Base-by-base conservation (phyloP, 257 asterid species). In the Nicotiana undulata region DNA sequence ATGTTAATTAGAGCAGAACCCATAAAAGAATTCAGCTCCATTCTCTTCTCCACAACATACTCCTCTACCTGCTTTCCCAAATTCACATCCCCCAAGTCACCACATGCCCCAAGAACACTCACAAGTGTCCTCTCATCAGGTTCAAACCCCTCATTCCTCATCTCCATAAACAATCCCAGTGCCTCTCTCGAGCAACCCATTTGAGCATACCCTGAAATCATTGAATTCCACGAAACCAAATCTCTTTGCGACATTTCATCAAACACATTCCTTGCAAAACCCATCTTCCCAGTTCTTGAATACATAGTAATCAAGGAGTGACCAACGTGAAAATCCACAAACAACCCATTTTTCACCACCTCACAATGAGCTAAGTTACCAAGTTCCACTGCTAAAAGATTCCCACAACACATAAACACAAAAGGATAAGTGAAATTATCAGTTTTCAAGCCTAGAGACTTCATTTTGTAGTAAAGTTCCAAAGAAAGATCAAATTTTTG, bases 391-490 rank as follows among this genome's bases (percentile, higher is more conserved):
- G 87, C 91, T n/a, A 34, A 84, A 10, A 93, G 86, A 79, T 81
- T 88, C 76, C 95, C 94, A 80, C 97, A 95, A 1, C 98, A 86
- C 6, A 90, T 89, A 52, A 92, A 91, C 83, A 95, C 92, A 82
- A 93, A 93, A 1, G 98, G 99, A 87, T 89, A 93, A 11, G 98
- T 93, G 51, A 89, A 95, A 84, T 93, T 93, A 72, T 92, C 97
- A 0, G 98, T 93, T 81, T 87, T 89, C 58, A 93, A 63, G 70
- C 90, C 87, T 10, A 84, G 68, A 63, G 63, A 75, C 76, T 85
- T 93, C 99, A 95, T 93, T 82, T 80, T 80, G 81, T 82, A 84
- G 58, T 88, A 91, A 81, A 76, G 83, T 60, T 91, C 82, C 3
- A 93, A 59, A 0, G 97, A 93, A 37, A 87, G 86, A 81, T 87